Evolutionary conservation across 1,284 basidiomycete species (phyloP), one percentile per base, ranked within the genome.

Genomic region (Anthracocystis walkeri): DNA sequence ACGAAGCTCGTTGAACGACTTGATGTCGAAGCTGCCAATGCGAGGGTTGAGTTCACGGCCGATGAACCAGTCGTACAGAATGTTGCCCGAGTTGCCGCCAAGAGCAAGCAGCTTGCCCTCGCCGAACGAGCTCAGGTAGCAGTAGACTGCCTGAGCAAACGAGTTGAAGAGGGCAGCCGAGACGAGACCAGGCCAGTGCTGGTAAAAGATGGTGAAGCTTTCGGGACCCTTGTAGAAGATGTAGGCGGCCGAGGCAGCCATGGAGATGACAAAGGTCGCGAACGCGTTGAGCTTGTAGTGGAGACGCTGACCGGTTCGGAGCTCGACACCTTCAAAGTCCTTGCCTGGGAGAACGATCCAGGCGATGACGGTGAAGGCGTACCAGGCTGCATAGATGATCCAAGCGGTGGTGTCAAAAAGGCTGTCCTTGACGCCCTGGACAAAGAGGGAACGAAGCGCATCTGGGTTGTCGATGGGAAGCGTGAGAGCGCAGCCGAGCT

Each of bases 221-320:
- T 90, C 87, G 38, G 92, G 90, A 0, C 96, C 96, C 71, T 89
- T 90, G 61, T 90, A 90, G 68, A 83, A 87, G 82, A 97, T 90
- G 62, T 89, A 87, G 11, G 92, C 93, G 5, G 87, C 87, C 2
- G 92, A 88, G 40, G 94, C 88, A 23, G 52, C 61, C 20, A 80
- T 51, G 23, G 81, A 65, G 7, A 75, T 44, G 44, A 97, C 87
- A 79, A 93, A 89, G 0, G 95, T 97, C 0, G 92, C 89, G 84
- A 97, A 92, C 0, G 93, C 96, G 87, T 99, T 99, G 81, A 97
- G 94, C 87, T 94, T 97, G 89, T 99, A 99, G 69, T 88, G 87
- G 11, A 84, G 64, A 84, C 92, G 91, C 78, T 89, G 91, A 0
- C 96, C 96, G 44, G 91, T 91, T 46, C 97, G 89, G 76, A 98